A percentile compares a stretch with the other conserved stretches of the same genome.
phyloP scores from a whole-genome alignment of 192 early-diverging fungal genomes.

The Paraglomus occultum region DNA sequence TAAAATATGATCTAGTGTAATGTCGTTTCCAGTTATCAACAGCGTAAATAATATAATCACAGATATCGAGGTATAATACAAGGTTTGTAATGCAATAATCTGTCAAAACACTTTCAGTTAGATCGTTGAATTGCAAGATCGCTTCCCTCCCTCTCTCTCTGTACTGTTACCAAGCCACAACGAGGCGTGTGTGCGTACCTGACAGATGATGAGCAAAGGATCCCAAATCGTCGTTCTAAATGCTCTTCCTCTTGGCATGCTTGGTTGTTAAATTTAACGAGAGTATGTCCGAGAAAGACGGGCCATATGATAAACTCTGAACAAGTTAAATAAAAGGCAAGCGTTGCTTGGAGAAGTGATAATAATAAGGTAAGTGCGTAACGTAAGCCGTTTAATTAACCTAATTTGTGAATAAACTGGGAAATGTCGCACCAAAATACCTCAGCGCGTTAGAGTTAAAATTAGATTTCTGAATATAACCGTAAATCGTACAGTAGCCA shows the following conservation, averaged over 20 bases:
- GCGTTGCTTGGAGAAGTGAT: no score
- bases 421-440: no score
- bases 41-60: slow-evolving; percentile 50
- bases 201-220: slow-evolving; percentile 48
- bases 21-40: slow-evolving; percentile 56
- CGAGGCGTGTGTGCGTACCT: slow-evolving; percentile 29
- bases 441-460: no score
- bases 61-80: slow-evolving; percentile 58
- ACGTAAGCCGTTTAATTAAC: no score
- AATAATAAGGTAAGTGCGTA: no score
- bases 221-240: slow-evolving; percentile 50
- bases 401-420: no score
- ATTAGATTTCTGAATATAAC: no score
- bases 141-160: neutral
- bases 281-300: neutral
- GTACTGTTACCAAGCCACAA: neutral
- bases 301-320: neutral
- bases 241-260: slow-evolving; percentile 31
- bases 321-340: neutral
- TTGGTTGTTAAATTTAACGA: neutral
- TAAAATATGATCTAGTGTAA: slow-evolving; percentile 70
- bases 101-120: slow-evolving; percentile 17
- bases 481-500: no score
- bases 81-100: slow-evolving; percentile 56
- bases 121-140: neutral